These are phyloP conservation scores for Debaryomyces psychrophilus DNA, from an alignment of 1,139 yeast genomes.

Conservation along the genomic window DNA sequence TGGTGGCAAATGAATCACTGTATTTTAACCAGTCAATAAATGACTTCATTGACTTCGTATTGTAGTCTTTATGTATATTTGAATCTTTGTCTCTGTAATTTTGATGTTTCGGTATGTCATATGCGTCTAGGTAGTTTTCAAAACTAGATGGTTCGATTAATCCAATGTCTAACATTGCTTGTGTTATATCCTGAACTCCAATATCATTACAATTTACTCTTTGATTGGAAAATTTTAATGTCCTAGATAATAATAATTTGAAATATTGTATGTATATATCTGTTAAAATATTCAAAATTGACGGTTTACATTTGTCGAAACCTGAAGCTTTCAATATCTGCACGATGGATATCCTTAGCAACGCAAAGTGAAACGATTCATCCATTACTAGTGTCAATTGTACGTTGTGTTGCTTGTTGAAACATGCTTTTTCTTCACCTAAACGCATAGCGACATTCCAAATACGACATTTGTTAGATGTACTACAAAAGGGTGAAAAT, in stretches of 20 bases:
- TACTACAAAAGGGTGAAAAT: neutral
- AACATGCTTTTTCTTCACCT: neutral
- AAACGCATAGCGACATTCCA: slow-evolving; percentile 2
- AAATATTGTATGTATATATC: slow-evolving; percentile 64
- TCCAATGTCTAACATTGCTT: slow-evolving; percentile 60
- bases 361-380: slow-evolving; percentile 55
- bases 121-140: slow-evolving; percentile 18
- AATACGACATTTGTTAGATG: slow-evolving; percentile 1
- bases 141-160: slow-evolving; percentile 47
- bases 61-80: slow-evolving; percentile 24
- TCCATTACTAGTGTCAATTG: slow-evolving; percentile 23
- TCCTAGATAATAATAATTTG: slow-evolving; percentile 45
- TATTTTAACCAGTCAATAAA: slow-evolving; percentile 41
- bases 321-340: slow-evolving; percentile 73
- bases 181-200: slow-evolving; percentile 59
- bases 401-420: neutral
- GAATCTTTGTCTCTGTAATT: slow-evolving; percentile 12
- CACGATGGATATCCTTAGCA: slow-evolving; percentile 64
- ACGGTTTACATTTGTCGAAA: slow-evolving; percentile 68
- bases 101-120: slow-evolving; percentile 19
- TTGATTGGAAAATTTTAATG: slow-evolving; percentile 30
- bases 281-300: slow-evolving; percentile 61
- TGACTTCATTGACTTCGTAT: slow-evolving; percentile 43
- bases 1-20: slow-evolving; percentile 30
- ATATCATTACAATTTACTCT: slow-evolving; percentile 27